Percentiles rank a stretch among this genome's conserved stretches.
Conservation (phyloP, 495 filamentous ascomycete genomes). For the Penicillium chermesinum region DNA sequence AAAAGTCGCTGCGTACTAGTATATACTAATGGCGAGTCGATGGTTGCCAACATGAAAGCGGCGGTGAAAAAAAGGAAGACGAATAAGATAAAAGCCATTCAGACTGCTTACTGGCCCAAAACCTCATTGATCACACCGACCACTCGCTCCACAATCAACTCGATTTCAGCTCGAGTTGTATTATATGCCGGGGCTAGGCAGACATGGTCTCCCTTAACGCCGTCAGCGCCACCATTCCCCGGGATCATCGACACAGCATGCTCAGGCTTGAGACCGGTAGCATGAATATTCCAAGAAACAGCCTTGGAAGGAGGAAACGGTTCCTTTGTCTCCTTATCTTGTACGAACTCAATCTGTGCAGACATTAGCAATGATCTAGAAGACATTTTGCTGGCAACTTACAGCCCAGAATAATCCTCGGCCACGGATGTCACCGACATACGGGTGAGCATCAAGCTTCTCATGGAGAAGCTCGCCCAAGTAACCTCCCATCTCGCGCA, state of each 20-base stretch:
- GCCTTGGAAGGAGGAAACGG: constrained; percentile 37
- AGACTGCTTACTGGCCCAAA: constrained; percentile 15
- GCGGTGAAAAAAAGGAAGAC: background rate
- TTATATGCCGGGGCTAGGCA: constrained; percentile 71
- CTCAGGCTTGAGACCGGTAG: constrained; percentile 42
- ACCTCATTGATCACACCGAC: constrained; percentile 24
- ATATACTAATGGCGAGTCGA: too few relatives aligned
- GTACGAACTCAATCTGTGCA: constrained; percentile 50
- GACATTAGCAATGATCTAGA: background rate
- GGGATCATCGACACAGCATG: constrained; percentile 66
- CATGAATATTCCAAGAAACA: constrained; percentile 44
- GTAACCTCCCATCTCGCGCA: constrained; percentile 38
- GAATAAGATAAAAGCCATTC: background rate
- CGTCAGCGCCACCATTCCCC: constrained; percentile 61
- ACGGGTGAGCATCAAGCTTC: constrained; percentile 28
- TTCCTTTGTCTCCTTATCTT: constrained; percentile 47
- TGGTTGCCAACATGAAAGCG: background rate
- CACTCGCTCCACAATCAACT: constrained; percentile 46
- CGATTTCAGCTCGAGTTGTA: constrained; percentile 52
- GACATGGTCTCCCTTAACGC: constrained; percentile 63
- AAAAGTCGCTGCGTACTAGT: background rate
- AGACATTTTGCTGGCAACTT: constrained; percentile 10
- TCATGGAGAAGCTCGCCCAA: constrained; percentile 35
- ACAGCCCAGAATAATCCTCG: constrained; percentile 51
- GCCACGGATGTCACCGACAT: constrained; percentile 52